Conservation (phyloP, 2,329 filamentous ascomycete species). For the Penicillium glabrum region DNA sequence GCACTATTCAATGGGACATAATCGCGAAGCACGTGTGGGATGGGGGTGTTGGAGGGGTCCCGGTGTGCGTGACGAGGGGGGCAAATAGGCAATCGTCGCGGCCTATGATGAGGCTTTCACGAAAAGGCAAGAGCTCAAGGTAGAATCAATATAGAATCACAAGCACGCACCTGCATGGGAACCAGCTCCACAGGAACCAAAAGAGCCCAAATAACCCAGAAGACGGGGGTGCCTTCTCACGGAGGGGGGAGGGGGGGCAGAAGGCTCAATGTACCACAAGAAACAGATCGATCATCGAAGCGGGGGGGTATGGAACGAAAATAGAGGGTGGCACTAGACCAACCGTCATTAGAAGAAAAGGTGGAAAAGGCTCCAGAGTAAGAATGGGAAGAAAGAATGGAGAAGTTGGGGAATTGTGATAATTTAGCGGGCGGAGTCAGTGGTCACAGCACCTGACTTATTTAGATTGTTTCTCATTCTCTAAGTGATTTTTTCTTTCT, state of each 20-base stretch:
- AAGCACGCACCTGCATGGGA: constrained; percentile 41
- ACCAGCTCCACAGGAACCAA: constrained; percentile 29
- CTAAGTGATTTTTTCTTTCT: not conserved
- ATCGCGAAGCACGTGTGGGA: not conserved
- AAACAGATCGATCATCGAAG: constrained; percentile 42
- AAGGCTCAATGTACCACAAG: constrained; percentile 39
- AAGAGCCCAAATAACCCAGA: constrained; percentile 25
- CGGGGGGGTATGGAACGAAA: constrained; percentile 31
- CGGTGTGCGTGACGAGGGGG: constrained; percentile 1
- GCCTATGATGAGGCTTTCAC: not conserved
- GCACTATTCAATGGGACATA: constrained; percentile 1
- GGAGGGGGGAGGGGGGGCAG: constrained; percentile 21
- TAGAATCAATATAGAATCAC: not conserved
- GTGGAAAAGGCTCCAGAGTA: not conserved
- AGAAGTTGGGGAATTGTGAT: constrained; percentile 1
- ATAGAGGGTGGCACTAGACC: constrained; percentile 9
- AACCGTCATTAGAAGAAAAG: constrained; percentile 18
- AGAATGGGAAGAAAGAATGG: constrained; percentile 4
- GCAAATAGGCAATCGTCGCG: not conserved
- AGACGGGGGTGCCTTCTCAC: constrained; percentile 20
- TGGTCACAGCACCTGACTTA: constrained; percentile 6
- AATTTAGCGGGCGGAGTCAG: constrained; percentile 4
- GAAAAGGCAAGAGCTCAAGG: constrained; percentile 1
- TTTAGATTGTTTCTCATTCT: not conserved
- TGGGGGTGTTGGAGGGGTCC: constrained; percentile 1